A percentile compares a stretch with the other conserved stretches of the same genome.
These are phyloP conservation scores for Farysia itapuensis DNA, from an alignment of 1,284 basidiomycete species.

Conservation along the genomic window DNA sequence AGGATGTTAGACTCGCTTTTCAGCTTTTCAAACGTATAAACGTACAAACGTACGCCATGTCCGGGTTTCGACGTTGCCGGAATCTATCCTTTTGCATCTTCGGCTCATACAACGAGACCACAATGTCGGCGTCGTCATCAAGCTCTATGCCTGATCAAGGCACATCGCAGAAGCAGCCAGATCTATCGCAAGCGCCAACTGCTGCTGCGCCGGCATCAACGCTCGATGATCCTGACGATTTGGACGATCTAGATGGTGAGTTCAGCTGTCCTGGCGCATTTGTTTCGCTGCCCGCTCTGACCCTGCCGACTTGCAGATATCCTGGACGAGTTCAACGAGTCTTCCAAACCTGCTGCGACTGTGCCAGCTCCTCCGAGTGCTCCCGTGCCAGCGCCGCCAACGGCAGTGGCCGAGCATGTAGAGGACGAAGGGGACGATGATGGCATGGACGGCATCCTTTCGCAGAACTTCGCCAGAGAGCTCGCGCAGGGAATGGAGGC, in stretches of 20 bases:
- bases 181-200: neutral
- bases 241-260: slow-evolving; percentile 57
- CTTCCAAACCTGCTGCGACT: slow-evolving; percentile 35
- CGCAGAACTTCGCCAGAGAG: slow-evolving; percentile 69
- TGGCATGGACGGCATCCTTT: slow-evolving; percentile 45
- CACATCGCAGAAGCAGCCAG: too few relatives aligned
- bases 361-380: slow-evolving; percentile 15
- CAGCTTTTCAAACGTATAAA: neutral
- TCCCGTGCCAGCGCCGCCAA: slow-evolving; percentile 45
- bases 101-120: too few relatives aligned
- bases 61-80: too few relatives aligned
- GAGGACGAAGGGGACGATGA: slow-evolving; percentile 12
- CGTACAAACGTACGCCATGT: too few relatives aligned
- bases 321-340: slow-evolving; percentile 62
- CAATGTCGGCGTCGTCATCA: too few relatives aligned
- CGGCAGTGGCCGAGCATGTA: slow-evolving; percentile 28
- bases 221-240: slow-evolving; percentile 42
- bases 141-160: too few relatives aligned
- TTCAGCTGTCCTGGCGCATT: neutral
- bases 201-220: neutral
- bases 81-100: too few relatives aligned
- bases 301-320: slow-evolving; percentile 65
- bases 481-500: slow-evolving; percentile 80
- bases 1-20: too few relatives aligned
- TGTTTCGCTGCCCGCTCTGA: neutral